phyloP scores from a whole-genome alignment of 371 early-diverging fungal species.

The Rhizomucor miehei region DNA sequence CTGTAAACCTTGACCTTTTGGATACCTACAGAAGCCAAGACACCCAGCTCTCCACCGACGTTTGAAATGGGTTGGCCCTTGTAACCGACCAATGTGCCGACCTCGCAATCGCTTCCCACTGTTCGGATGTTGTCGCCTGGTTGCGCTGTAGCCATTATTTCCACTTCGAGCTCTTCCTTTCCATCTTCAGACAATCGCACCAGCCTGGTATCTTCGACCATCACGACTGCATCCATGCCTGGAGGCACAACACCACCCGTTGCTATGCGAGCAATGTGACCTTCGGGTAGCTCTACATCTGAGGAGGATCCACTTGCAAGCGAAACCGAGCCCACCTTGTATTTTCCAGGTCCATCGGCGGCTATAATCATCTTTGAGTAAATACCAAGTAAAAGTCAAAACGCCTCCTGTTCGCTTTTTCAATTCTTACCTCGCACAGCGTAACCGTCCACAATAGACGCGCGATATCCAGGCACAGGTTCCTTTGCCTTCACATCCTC shows the following conservation, averaged over 20 bases:
- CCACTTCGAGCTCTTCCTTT: conserved; percentile 59
- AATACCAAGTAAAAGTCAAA: too few species aligned
- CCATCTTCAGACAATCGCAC: conserved; percentile 54
- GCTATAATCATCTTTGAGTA: conserved; percentile 28
- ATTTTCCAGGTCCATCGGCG: conserved; percentile 78
- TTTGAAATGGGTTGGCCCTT: conserved; percentile 61
- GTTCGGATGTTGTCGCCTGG: conserved; percentile 74
- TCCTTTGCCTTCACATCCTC: conserved; percentile 71
- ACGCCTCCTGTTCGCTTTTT: too few species aligned
- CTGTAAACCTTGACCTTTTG: conserved; percentile 58
- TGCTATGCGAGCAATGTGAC: conserved; percentile 74
- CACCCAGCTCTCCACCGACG: conserved; percentile 80
- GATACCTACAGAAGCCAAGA: conserved; percentile 77
- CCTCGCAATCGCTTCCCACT: conserved; percentile 70
- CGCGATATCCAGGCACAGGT: conserved; percentile 83
- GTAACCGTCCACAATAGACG: conserved; percentile 92
- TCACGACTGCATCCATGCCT: conserved; percentile 85
- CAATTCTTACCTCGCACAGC: conserved; percentile 71
- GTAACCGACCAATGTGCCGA: conserved; percentile 58
- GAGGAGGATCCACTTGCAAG: conserved; percentile 47
- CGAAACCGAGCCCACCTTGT: conserved; percentile 60
- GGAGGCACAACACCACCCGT: conserved; percentile 87
- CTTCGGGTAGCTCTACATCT: conserved; percentile 16
- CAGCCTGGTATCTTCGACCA: conserved; percentile 88
- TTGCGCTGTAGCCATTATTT: conserved; percentile 37